Base-by-base conservation (phyloP, 1,139 yeast genomes). In the Kurtzmaniella quercitrusa region DNA sequence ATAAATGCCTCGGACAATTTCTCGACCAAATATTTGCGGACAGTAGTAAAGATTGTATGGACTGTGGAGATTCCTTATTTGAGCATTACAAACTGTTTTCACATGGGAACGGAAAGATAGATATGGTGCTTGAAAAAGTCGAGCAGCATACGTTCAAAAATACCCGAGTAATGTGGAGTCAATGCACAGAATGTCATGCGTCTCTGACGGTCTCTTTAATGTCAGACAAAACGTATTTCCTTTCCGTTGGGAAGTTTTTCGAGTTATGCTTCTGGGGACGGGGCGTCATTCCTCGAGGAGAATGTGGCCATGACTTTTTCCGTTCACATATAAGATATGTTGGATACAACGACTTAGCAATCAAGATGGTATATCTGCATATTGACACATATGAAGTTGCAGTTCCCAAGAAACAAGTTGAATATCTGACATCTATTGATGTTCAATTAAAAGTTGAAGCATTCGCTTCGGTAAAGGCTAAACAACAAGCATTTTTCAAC, bases 181-280 rank as follows among this genome's bases (percentile, higher is more conserved):
- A 79, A 51, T 94, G 99, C 63, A 87, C 85, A 46, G 73, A 72
- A 42, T 94, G 99, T 60, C 77, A 81, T 16, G 77, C 74, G 39
- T 74, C 85, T 0, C 83, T 95, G 3, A 95, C 97, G 0, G 82
- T 87, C 12, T 68, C 82, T 19, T 87, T 89, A n/a, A 81, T 94
- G 85, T 85, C 88, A 53, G 93, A 89, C 44, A 85, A 84, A 24
- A 83, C 97, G 0, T 91, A 95, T 83, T 89, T 85, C 56, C 82
- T 84, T 51, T 91, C 98, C 0, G 82, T 94, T 60, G 98, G 98
- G 0, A 94, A 93, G 58, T 94, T 87, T 57, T 70, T 94, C 39
- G 98, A 94, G 63, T 66, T 91, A 23, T 73, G 85, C 36, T 91
- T 90, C 58, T 90, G 95, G 85, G 89, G 95, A 42, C 62, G 67